Conservation (phyloP, 2,329 filamentous ascomycete genomes). For the Corniculantispora saksenae region DNA sequence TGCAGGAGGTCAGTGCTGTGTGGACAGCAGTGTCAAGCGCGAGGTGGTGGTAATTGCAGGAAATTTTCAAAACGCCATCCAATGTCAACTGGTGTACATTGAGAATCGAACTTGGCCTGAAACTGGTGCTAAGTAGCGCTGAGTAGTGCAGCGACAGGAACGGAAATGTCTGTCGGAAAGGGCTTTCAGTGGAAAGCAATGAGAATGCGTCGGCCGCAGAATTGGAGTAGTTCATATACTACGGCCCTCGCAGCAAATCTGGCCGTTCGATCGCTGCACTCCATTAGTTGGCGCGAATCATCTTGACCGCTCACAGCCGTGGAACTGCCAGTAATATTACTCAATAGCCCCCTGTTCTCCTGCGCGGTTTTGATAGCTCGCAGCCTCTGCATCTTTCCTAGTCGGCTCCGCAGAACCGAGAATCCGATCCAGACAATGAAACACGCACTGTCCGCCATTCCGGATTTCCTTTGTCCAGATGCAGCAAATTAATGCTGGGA, state of each 20-base stretch:
- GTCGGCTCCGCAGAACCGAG: not conserved
- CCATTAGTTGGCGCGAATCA: not conserved
- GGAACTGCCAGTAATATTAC: constrained; percentile 1
- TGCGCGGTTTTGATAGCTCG: not conserved
- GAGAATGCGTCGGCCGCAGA: not conserved
- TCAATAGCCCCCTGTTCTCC: not conserved
- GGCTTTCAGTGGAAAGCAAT: too few relatives aligned
- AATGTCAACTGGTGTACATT: not conserved
- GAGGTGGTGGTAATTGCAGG: constrained; percentile 14
- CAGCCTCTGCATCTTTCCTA: not conserved
- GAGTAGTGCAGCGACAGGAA: too few relatives aligned
- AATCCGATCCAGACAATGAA: constrained; percentile 3
- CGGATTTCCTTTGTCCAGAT: not conserved
- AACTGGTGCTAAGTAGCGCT: not conserved
- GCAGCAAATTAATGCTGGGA: not conserved
- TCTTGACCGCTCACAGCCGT: not conserved
- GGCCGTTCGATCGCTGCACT: not conserved
- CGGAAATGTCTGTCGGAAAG: too few relatives aligned
- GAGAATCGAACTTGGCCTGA: not conserved
- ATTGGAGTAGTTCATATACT: not conserved
- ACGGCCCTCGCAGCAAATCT: not conserved
- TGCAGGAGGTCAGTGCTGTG: constrained; percentile 12
- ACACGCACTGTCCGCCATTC: not conserved
- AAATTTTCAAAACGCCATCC: not conserved
- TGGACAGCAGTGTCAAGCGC: not conserved